Evolutionary conservation across 73 alveolate genomes (phyloP), one percentile per base, ranked within the genome.

Genomic region (Tetrahymena malaccensis): DNA sequence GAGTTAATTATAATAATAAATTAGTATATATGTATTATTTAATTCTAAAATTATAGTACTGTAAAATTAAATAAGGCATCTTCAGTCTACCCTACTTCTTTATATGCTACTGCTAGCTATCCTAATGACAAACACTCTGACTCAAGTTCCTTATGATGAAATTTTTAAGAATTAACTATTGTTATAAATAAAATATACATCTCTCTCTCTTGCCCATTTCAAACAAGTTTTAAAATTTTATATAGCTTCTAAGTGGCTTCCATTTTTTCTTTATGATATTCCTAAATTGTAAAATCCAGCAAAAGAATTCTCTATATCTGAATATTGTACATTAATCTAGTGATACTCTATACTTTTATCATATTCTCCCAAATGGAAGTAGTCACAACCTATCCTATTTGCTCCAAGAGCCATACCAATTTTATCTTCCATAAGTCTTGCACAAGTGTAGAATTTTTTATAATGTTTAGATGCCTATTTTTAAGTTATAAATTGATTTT

Each of bases 351-450:
- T 94, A 96, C 99, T 98, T 97, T 98, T 99, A 27, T 98, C 98
- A 93, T 96, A 97, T 94, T 98, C 98, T 85, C 96, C 97, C 55
- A 98, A 85, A 96, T 98, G 99, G 96, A 98, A 98, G 94, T 98
- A 99, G 83, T 97, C 98, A 57, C 99, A 99, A 34, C 99, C 99
- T 21, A 99, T 97, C 95, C 99, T 97, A 95, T 99, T 99, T 50
- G 99, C 96, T 27, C 99, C 99, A 85, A 99, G 95, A 43, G 99
- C 99, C 93, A 99, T 98, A 16, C 99, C 99, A 56, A 98, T 98
- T 43, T 99, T 99, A 96, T 99, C 99, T 94, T 99, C 99, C 95
- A 99, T 97, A 94, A 99, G 96, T 96, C 99, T 98, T 1, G 99
- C 99, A 96, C 99, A 98, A 50, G 99, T 98, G 96, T 98, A 98